phyloP scores from a whole-genome alignment of 202 grass and related monocot genomes.

The Tripidium arundinaceum region DNA sequence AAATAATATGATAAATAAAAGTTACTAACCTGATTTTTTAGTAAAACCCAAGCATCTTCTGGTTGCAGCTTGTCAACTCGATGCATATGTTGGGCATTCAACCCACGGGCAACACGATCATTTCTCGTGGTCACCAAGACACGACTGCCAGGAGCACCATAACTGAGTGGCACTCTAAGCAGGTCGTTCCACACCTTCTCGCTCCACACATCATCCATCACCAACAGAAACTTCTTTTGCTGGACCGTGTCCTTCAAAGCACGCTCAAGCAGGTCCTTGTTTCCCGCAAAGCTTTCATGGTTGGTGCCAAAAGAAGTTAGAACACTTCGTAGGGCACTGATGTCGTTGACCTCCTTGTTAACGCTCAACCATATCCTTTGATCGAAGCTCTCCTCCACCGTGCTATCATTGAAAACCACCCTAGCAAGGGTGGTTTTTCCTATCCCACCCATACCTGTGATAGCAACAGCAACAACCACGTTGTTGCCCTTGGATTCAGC shows the following conservation, averaged over 20 bases:
- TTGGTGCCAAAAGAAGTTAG: not conserved
- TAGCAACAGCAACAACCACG: not conserved
- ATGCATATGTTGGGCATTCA: too few species aligned
- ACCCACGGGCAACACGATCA: not conserved
- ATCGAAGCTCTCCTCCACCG: not conserved
- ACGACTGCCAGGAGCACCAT: not conserved
- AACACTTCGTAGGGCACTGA: not conserved
- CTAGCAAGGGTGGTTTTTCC: slow-evolving; percentile 9
- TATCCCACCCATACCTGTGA: not conserved
- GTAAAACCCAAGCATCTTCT: not conserved
- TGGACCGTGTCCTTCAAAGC: not conserved
- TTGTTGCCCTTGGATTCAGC: too few species aligned
- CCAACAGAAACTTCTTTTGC: not conserved
- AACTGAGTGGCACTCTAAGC: not conserved
- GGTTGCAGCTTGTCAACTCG: not conserved
- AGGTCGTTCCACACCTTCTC: not conserved
- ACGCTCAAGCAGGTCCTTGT: not conserved
- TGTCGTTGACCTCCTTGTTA: not conserved
- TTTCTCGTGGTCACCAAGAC: slow-evolving; percentile 23
- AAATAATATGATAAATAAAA: too few species aligned
- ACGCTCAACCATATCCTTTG: not conserved
- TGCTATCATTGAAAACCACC: not conserved
- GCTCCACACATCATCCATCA: slow-evolving; percentile 40
- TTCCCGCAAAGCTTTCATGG: not conserved
- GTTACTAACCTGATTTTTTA: not conserved